A percentile compares a stretch with the other conserved stretches of the same genome.
Evolutionary conservation across 257 asterid species (phyloP).

Genomic region (Gynochthodes officinalis): DNA sequence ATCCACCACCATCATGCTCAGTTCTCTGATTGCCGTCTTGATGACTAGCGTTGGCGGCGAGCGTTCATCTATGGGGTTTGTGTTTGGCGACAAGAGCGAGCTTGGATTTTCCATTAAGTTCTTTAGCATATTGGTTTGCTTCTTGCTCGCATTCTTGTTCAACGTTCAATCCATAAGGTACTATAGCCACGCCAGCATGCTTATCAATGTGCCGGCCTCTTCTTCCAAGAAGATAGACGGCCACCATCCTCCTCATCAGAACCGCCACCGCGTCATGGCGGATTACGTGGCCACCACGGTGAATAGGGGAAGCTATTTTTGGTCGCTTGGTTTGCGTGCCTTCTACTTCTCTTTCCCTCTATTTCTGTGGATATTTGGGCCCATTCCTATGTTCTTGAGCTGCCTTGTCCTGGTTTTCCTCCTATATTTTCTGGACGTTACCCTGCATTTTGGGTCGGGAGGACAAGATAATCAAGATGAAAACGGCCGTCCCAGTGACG

Average conservation of each 20-base stretch:
- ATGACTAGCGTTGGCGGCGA: constrained; percentile 47
- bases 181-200: constrained; percentile 90
- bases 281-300: constrained; percentile 65
- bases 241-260: not conserved
- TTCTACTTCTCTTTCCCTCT: constrained; percentile 83
- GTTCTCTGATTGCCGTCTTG: constrained; percentile 73
- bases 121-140: constrained; percentile 69
- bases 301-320: constrained; percentile 76
- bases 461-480: constrained; percentile 16
- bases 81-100: constrained; percentile 39
- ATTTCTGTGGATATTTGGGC: constrained; percentile 87
- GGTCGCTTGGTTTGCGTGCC: constrained; percentile 89
- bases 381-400: constrained; percentile 73
- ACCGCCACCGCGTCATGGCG: constrained; percentile 29
- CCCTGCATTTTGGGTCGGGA: constrained; percentile 36
- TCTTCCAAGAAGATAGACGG: constrained; percentile 13
- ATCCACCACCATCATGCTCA: constrained; percentile 72
- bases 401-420: constrained; percentile 48
- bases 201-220: constrained; percentile 66
- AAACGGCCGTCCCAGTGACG: constrained; percentile 1
- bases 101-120: constrained; percentile 54
- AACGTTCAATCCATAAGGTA: constrained; percentile 84
- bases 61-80: constrained; percentile 23
- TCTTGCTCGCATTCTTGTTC: constrained; percentile 67
- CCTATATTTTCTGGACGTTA: constrained; percentile 66